A percentile compares a stretch with the other conserved stretches of the same genome.
Conservation (phyloP, 2,329 filamentous ascomycete species). For the Phaeosphaeria sp. region DNA sequence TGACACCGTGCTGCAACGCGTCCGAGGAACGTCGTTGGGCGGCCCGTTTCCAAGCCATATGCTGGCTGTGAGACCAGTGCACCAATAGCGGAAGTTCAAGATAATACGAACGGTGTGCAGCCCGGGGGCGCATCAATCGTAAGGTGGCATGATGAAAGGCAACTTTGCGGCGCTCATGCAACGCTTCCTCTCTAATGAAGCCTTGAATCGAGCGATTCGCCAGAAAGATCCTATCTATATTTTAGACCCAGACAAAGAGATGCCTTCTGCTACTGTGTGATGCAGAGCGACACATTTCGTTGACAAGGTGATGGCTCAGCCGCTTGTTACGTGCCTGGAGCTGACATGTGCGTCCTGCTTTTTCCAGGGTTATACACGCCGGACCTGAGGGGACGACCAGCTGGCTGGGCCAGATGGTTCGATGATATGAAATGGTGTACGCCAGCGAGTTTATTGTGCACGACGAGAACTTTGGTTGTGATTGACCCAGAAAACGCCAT, state of each 20-base stretch:
- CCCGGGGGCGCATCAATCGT: conserved; percentile 11
- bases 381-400: conserved; percentile 26
- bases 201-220: neutral
- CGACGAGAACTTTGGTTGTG: conserved; percentile 5
- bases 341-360: conserved; percentile 18
- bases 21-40: conserved; percentile 18
- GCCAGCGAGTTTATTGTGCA: conserved; percentile 17
- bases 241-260: conserved; percentile 4
- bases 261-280: conserved; percentile 9
- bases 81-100: conserved; percentile 28
- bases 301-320: conserved; percentile 23
- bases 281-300: conserved; percentile 8
- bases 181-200: neutral
- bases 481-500: conserved; percentile 8
- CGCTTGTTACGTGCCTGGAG: conserved; percentile 11
- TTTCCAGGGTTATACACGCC: conserved; percentile 23
- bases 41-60: conserved; percentile 32
- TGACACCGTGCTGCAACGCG: conserved; percentile 37
- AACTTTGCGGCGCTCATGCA: neutral
- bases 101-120: conserved; percentile 24
- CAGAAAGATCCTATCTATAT: neutral
- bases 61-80: conserved; percentile 29
- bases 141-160: neutral
- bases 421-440: conserved; percentile 7
- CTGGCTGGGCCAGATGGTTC: conserved; percentile 16